phyloP scores from a whole-genome alignment of 139 green algal species.

The Prasinococcaceae sp. region DNA sequence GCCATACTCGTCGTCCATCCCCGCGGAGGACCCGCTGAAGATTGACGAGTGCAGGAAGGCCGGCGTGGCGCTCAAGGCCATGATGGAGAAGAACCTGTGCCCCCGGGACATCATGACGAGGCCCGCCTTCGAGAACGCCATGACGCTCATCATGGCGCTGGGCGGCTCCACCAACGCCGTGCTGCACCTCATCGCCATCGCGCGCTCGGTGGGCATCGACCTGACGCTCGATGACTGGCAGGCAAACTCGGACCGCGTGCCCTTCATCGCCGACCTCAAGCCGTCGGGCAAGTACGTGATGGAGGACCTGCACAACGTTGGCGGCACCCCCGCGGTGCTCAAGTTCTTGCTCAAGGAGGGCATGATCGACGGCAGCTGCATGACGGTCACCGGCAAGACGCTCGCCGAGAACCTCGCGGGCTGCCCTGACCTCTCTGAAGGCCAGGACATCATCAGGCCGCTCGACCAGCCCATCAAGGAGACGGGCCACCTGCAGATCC shows the following conservation, averaged over 20 bases:
- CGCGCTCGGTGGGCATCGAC: constrained; percentile 44
- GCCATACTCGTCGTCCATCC: constrained; percentile 81
- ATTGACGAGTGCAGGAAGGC: constrained; percentile 77
- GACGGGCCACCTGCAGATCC: constrained; percentile 62
- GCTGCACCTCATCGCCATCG: constrained; percentile 43
- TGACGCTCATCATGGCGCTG: constrained; percentile 75
- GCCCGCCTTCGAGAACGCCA: constrained; percentile 90
- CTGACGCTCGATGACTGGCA: constrained; percentile 94
- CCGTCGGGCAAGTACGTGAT: constrained; percentile 92
- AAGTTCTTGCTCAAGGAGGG: constrained; percentile 86
- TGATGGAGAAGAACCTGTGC: constrained; percentile 70
- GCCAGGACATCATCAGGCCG: constrained; percentile 68
- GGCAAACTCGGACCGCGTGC: constrained; percentile 60
- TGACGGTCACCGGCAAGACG: constrained; percentile 69
- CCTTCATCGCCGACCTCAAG: constrained; percentile 95
- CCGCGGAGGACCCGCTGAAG: constrained; percentile 89
- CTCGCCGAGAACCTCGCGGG: constrained; percentile 79
- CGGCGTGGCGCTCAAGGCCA: constrained; percentile 33
- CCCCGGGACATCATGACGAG: constrained; percentile 92
- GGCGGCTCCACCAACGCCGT: constrained; percentile 91
- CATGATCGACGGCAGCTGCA: constrained; percentile 72
- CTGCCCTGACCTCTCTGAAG: constrained; percentile 53
- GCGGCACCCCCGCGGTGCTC: constrained; percentile 83
- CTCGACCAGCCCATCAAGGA: constrained; percentile 75
- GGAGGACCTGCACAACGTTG: constrained; percentile 95